A percentile compares a stretch with the other conserved stretches of the same genome.
Conservation (phyloP, 2,329 filamentous ascomycete genomes). For the Pestalotiopsis sp. region DNA sequence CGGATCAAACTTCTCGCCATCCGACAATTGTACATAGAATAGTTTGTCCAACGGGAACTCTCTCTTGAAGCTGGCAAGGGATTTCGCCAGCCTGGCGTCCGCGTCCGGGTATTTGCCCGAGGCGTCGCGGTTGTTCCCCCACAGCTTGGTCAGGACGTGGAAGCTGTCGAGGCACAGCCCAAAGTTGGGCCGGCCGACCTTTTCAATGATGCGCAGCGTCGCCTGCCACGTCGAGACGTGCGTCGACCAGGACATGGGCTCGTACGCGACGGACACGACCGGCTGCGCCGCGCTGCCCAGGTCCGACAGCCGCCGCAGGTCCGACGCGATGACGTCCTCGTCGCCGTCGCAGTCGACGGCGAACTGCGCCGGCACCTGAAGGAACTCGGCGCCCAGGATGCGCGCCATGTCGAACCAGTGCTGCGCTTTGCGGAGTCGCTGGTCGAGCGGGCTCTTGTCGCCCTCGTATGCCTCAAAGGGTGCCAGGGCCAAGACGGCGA, state of each 20-base stretch:
- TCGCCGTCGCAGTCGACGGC: not conserved
- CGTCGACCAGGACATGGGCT: constrained; percentile 4
- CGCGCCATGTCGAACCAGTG: not conserved
- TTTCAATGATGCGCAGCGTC: not conserved
- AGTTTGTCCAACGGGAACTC: not conserved
- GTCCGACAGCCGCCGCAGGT: not conserved
- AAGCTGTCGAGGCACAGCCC: not conserved
- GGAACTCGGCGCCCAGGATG: not conserved
- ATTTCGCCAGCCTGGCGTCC: not conserved
- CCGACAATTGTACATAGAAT: not conserved
- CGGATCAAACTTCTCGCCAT: not conserved
- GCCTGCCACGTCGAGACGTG: constrained; percentile 1
- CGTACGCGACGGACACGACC: not conserved
- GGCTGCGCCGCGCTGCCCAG: not conserved
- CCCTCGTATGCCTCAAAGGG: not conserved
- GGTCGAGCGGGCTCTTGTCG: not conserved
- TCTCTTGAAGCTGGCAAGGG: not conserved
- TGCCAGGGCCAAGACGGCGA: constrained; percentile 7
- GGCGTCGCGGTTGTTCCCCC: not conserved
- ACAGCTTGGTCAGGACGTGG: not conserved
- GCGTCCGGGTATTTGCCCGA: not conserved
- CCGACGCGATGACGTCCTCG: not conserved
- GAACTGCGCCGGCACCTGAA: not conserved
- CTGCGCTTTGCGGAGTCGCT: not conserved
- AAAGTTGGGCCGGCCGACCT: not conserved